Conservation (phyloP, 805 yeast genomes). For the Zygoascus bituminiphila region DNA sequence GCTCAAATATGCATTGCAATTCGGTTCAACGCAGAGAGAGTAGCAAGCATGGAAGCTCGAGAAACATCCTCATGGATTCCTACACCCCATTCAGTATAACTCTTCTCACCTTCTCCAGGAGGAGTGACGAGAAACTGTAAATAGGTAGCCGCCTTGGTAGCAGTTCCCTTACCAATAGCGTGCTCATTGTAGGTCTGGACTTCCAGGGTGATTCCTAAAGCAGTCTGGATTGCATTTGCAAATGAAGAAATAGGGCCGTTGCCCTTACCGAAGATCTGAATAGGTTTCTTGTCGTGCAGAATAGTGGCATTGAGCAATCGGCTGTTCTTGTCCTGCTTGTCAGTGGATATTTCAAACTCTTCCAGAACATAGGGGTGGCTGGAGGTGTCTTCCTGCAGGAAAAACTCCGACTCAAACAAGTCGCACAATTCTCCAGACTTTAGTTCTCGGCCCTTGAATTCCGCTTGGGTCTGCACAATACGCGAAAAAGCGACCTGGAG, state of each 20-base stretch:
- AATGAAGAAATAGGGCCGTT: conserved; percentile 81
- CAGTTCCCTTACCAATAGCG: conserved; percentile 65
- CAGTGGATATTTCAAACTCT: conserved; percentile 37
- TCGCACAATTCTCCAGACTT: conserved; percentile 54
- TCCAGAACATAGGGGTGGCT: conserved; percentile 31
- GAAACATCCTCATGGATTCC: conserved; percentile 88
- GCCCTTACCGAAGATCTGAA: conserved; percentile 50
- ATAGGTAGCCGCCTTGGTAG: conserved; percentile 70
- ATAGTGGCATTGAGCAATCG: conserved; percentile 43
- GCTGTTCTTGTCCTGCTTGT: conserved; percentile 35
- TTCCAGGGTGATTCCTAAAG: conserved; percentile 43
- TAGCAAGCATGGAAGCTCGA: conserved; percentile 61
- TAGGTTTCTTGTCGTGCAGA: conserved; percentile 36
- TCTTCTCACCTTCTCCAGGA: conserved; percentile 38
- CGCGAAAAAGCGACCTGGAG: conserved; percentile 69
- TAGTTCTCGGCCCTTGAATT: conserved; percentile 63
- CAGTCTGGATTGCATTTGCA: conserved; percentile 47
- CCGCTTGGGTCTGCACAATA: conserved; percentile 63
- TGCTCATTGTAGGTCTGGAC: conserved; percentile 73
- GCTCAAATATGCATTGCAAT: conserved; percentile 11
- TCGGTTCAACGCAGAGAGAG: conserved; percentile 33
- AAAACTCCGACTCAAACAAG: conserved; percentile 55
- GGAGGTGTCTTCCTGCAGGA: conserved; percentile 27
- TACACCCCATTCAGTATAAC: conserved; percentile 67
- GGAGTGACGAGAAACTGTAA: conserved; percentile 37